Evolutionary conservation across 2,329 filamentous ascomycete genomes (phyloP).

Genomic region (Diaporthe velutina): DNA sequence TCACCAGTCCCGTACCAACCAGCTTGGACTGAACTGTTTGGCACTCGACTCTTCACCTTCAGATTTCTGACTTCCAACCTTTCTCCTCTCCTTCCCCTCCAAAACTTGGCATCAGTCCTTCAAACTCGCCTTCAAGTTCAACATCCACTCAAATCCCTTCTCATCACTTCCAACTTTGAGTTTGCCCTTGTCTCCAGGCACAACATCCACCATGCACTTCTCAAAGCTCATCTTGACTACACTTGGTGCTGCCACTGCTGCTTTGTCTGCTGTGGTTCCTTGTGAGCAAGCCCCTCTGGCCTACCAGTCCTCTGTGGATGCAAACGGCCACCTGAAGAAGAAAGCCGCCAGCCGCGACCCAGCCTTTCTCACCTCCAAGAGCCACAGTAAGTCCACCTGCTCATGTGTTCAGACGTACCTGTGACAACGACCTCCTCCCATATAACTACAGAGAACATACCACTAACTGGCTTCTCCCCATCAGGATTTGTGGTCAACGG

Average conservation of each 20-base stretch:
- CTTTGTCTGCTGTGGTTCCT: background rate
- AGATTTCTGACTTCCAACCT: too few relatives aligned
- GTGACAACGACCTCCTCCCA: too few relatives aligned
- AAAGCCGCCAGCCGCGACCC: background rate
- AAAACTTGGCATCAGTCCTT: too few relatives aligned
- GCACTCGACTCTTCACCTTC: background rate
- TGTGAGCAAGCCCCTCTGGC: conserved; percentile 6
- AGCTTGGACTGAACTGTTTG: background rate
- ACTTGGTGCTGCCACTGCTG: conserved; percentile 12
- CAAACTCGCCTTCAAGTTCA: background rate
- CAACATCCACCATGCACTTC: conserved; percentile 9
- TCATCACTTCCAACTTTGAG: too few relatives aligned
- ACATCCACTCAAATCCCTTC: too few relatives aligned
- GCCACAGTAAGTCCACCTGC: conserved; percentile 21
- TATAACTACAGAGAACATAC: too few relatives aligned
- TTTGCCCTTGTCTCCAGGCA: background rate
- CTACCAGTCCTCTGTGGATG: background rate
- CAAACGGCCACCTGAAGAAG: background rate
- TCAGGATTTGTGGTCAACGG: conserved; percentile 75
- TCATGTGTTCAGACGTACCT: too few relatives aligned
- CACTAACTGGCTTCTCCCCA: background rate
- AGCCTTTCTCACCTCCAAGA: conserved; percentile 31
- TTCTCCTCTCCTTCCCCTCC: background rate
- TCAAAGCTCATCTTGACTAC: background rate
- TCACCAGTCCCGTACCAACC: background rate